Evolutionary conservation across 169 alveolate genomes (phyloP).

Genomic region (Eimeria praecox): DNA sequence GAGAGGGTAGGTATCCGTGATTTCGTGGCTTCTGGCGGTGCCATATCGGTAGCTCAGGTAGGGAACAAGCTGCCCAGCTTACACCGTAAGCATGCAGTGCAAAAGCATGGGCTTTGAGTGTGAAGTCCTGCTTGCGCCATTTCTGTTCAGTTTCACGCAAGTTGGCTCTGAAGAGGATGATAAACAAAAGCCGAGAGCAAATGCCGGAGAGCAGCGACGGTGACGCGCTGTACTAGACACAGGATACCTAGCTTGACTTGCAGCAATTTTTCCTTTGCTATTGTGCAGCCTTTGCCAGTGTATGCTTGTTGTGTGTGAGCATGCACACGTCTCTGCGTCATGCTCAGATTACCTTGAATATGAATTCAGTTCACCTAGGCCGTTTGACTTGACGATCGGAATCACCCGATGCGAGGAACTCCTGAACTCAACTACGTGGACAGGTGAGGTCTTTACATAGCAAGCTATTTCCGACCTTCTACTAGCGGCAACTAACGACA

Average conservation of each 20-base stretch:
- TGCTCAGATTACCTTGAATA: conserved; percentile 57
- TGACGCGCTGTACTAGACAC: background rate
- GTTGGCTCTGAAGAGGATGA: conserved; percentile 53
- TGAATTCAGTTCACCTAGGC: conserved; percentile 68
- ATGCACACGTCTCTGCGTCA: background rate
- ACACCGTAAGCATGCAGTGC: background rate
- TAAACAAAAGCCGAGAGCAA: conserved; percentile 65
- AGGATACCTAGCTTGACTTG: background rate
- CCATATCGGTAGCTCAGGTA: background rate
- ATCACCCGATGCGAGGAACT: conserved; percentile 63
- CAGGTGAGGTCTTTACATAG: conserved; percentile 31
- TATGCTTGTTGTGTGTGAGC: background rate
- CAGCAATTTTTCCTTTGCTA: background rate
- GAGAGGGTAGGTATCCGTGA: conserved; percentile 39
- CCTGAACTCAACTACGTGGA: conserved; percentile 68
- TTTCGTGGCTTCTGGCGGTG: background rate
- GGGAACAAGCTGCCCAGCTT: background rate
- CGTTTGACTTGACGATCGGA: conserved; percentile 41
- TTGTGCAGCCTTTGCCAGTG: background rate
- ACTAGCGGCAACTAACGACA: background rate
- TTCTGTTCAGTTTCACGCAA: conserved; percentile 67
- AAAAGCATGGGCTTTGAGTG: background rate
- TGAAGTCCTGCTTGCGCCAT: background rate
- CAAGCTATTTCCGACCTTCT: background rate
- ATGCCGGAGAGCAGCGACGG: conserved; percentile 71